phyloP scores from a whole-genome alignment of 345 rosid genomes.

The Sisymbrium irio region DNA sequence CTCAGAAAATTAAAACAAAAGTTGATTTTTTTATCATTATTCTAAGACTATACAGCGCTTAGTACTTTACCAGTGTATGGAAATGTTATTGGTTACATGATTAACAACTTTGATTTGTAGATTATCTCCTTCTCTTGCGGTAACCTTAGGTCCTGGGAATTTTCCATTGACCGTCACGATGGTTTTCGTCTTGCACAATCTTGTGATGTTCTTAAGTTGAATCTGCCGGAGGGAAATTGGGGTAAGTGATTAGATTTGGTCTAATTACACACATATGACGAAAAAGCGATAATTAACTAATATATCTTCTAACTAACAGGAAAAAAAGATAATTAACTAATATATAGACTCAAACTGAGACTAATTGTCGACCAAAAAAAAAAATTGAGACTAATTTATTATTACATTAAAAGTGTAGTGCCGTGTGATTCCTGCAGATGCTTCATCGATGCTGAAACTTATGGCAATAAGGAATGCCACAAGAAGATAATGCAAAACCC shows the following conservation, averaged over 20 bases:
- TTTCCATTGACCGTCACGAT: conserved; percentile 36
- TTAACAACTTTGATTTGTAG: conserved; percentile 35
- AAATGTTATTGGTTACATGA: conserved; percentile 33
- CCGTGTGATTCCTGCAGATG: conserved; percentile 39
- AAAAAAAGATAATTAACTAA: neutral
- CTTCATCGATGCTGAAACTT: conserved; percentile 16
- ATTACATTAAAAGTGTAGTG: conserved; percentile 45
- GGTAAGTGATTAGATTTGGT: neutral
- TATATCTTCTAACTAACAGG: neutral
- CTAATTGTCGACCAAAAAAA: no score
- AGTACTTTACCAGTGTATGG: conserved; percentile 32
- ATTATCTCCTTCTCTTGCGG: conserved; percentile 41
- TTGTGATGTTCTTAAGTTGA: conserved; percentile 45
- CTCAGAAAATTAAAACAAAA: neutral
- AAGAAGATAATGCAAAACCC: conserved; percentile 21
- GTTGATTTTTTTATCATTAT: neutral
- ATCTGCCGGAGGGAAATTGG: conserved; percentile 28
- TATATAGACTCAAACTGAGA: neutral
- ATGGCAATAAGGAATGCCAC: conserved; percentile 27
- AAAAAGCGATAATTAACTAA: no score
- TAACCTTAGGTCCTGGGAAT: conserved; percentile 38
- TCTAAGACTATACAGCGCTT: neutral
- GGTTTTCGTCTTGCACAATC: conserved; percentile 38
- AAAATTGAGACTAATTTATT: neutral
- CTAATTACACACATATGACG: no score